Evolutionary conservation across 2,329 filamentous ascomycete genomes (phyloP), one percentile per base, ranked within the genome.

Genomic region (Fusarium sp.): DNA sequence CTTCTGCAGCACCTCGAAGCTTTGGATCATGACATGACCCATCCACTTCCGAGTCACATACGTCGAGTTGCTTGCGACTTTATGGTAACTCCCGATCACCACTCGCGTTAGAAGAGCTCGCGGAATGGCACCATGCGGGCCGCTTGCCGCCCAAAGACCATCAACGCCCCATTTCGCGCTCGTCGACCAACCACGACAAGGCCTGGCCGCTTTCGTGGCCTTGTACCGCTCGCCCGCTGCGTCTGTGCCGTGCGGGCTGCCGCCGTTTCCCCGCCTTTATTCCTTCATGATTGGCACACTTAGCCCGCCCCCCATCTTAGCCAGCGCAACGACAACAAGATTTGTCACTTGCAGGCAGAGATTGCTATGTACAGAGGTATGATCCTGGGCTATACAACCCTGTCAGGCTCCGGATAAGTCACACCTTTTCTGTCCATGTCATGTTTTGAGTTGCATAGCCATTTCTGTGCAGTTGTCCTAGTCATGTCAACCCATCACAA

Each of bases 261-360:
- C 69, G 76, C 70, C 57, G 66, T 65, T 70, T 65, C 71, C 69
- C 75, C 69, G 64, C 67, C 45, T 45, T 51, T 52, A 44, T 38
- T 39, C 47, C 51, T 41, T 45, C 45, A 33, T 78, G 77, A 78
- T 78, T 78, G 77, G 77, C 45, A 67, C 59, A 51, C 48, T 64
- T 66, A 69, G 76, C 70, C 66, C 67, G 75, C 47, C 47, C 67
- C 77, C 77, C 74, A 69, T 67, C 69, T 66, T 57, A 24, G 59
- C 71, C 69, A 71, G 55, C 70, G 39, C 61, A 56, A 60, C 54
- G 58, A 62, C 65, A 58, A 75, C 66, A 55, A 77, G 65, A 78
- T 76, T 75, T 75, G 68, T 62, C 62, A 67, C 47, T 66, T 65
- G 72, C 67, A 62, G 66, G 58, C 51, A 60, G 69, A 66, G 66